Evolutionary conservation across 768 basidiomycete genomes (phyloP), one percentile per base, ranked within the genome.

Genomic region (Suillus cothurnatus): DNA sequence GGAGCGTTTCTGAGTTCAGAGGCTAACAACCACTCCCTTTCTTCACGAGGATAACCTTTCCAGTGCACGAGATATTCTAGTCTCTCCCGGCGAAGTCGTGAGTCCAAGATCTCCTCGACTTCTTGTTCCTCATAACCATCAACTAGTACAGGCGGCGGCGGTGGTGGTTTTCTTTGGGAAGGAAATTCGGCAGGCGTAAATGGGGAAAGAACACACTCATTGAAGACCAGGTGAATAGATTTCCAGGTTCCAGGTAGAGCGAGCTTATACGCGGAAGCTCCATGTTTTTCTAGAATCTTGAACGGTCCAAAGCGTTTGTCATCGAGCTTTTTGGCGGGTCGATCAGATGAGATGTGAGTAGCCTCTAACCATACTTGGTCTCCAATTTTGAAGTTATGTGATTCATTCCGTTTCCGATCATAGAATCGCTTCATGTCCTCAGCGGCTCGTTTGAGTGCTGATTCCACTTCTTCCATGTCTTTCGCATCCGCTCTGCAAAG

Each of bases 351-450:
- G 19, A 78, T 69, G 41, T 75, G 60, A 6, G 61, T 60, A 0
- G 61, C 65, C 32, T 74, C 68, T 0, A 77, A 47, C 28, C 71
- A 71, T 1, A 78, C 73, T n/a, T 67, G 55, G 32, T 73, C 69
- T 4, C 71, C 71, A 0, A 49, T 28, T 6, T 70, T 26, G 36
- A 71, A 70, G 7, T 62, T 62, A 2, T 19, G 62, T 0, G 49
- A 41, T 17, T 52, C 41, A 45, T 17, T 26, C 21, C 26, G 1
- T 19, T n/a, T 38, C 0, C 6, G 17, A 34, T 71, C 67, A 39
- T 67, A 68, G 63, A 58, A 67, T 47, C 55, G 36, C 28, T 70
- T 72, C 68, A 73, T 74, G 1, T 52, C 50, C 3, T 72, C 57
- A 21, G 74, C 71, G 1, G 74, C 72, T 57, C 60, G 41, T 19